A percentile compares a stretch with the other conserved stretches of the same genome.
Evolutionary conservation across 2,329 filamentous ascomycete genomes (phyloP).

Genomic region (Coleophoma cylindrospora): DNA sequence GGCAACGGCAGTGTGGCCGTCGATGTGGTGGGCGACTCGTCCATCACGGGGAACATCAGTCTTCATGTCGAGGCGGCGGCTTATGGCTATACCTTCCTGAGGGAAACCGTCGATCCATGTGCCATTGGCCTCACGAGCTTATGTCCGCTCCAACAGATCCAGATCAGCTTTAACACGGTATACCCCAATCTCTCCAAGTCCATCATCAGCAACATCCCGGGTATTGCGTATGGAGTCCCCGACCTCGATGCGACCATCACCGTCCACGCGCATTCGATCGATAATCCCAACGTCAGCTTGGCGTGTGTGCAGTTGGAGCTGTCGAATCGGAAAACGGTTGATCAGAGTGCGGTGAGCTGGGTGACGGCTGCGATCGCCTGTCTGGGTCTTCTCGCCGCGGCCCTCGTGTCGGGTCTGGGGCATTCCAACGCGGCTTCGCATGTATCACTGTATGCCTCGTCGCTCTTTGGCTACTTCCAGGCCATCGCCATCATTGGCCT

Average conservation of each 20-base stretch:
- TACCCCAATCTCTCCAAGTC: constrained; percentile 49
- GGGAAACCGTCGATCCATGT: constrained; percentile 71
- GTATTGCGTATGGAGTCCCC: constrained; percentile 82
- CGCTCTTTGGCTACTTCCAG: constrained; percentile 91
- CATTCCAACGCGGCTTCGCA: constrained; percentile 93
- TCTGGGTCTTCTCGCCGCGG: constrained; percentile 76
- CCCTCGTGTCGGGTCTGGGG: constrained; percentile 82
- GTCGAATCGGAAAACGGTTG: constrained; percentile 88
- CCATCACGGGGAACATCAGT: constrained; percentile 74
- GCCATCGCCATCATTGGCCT: constrained; percentile 88
- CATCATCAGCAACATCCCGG: constrained; percentile 63
- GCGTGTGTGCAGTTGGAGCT: constrained; percentile 85
- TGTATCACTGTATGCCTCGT: constrained; percentile 87
- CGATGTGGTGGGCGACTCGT: constrained; percentile 76
- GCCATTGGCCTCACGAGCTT: constrained; percentile 63
- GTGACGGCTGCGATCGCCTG: constrained; percentile 82
- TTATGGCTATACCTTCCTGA: constrained; percentile 74
- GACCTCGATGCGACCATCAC: constrained; percentile 89
- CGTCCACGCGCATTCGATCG: constrained; percentile 49
- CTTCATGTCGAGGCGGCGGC: constrained; percentile 74
- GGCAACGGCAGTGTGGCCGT: constrained; percentile 68
- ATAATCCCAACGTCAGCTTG: constrained; percentile 51
- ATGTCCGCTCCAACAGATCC: constrained; percentile 80
- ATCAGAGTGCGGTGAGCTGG: constrained; percentile 86
- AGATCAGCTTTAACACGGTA: constrained; percentile 69